Percentiles rank a stretch among this genome's conserved stretches.
Conservation (phyloP, 2,329 filamentous ascomycete genomes). For the Arachnomyces sp. region DNA sequence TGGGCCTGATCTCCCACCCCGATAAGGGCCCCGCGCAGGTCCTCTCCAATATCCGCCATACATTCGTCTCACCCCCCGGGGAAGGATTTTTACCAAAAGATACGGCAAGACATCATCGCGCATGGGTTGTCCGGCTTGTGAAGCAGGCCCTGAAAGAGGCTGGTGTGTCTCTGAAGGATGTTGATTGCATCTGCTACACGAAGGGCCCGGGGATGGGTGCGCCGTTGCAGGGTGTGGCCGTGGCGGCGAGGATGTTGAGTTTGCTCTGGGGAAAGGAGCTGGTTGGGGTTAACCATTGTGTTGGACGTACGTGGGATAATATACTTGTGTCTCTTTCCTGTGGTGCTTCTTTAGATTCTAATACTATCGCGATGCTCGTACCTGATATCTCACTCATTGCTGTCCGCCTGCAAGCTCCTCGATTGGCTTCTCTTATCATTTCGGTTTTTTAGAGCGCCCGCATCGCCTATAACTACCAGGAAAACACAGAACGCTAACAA, state of each 20-base stretch:
- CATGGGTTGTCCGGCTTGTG: slow-evolving; percentile 74
- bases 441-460: too few species aligned
- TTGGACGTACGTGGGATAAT: slow-evolving; percentile 55
- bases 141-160: slow-evolving; percentile 69
- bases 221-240: slow-evolving; percentile 74
- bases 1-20: slow-evolving; percentile 78
- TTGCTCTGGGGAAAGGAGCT: slow-evolving; percentile 83
- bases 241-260: slow-evolving; percentile 72
- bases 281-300: slow-evolving; percentile 94
- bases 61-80: slow-evolving; percentile 82
- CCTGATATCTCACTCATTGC: neutral
- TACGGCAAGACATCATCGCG: slow-evolving; percentile 83
- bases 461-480: too few species aligned
- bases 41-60: slow-evolving; percentile 90
- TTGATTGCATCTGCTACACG: slow-evolving; percentile 93
- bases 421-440: too few species aligned
- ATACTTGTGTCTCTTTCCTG: neutral
- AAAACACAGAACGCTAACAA: slow-evolving; percentile 6
- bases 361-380: neutral
- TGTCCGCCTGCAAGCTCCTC: too few species aligned
- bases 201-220: slow-evolving; percentile 95
- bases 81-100: slow-evolving; percentile 95
- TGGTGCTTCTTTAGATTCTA: slow-evolving; percentile 1
- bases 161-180: slow-evolving; percentile 50
- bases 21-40: slow-evolving; percentile 53